phyloP scores from a whole-genome alignment of 371 early-diverging fungal species.

The Mortierella sp. region DNA sequence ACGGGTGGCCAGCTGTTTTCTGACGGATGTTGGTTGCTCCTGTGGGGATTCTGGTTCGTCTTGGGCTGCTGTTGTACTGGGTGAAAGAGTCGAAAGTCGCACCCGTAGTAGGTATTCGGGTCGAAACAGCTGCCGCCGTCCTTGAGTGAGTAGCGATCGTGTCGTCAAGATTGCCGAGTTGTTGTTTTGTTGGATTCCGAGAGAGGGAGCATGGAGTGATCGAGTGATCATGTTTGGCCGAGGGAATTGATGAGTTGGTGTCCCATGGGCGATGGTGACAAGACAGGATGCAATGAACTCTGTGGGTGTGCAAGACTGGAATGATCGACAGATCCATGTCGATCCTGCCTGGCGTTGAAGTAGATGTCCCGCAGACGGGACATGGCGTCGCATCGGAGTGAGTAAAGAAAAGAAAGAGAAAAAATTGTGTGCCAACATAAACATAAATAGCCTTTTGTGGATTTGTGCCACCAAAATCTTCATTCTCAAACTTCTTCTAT shows the following conservation, averaged over 20 bases:
- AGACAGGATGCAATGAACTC: constrained; percentile 26
- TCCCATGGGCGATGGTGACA: neutral
- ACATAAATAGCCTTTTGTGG: neutral
- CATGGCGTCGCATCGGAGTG: constrained; percentile 14
- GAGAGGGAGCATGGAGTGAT: neutral
- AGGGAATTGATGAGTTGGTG: neutral
- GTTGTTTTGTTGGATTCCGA: neutral
- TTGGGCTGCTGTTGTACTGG: neutral
- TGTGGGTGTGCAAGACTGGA: constrained; percentile 11
- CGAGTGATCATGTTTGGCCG: neutral
- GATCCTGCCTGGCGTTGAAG: neutral
- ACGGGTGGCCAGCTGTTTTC: neutral
- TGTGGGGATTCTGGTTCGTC: neutral
- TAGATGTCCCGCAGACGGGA: neutral
- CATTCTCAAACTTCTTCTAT: no score
- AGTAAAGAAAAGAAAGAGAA: neutral
- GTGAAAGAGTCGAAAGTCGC: neutral
- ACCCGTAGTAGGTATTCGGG: neutral
- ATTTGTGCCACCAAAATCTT: constrained; percentile 6
- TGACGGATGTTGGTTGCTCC: neutral
- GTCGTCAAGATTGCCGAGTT: neutral
- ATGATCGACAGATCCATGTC: constrained; percentile 16
- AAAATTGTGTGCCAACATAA: neutral
- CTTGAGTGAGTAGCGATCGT: neutral
- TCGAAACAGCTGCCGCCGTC: neutral